Percentiles rank a stretch among this genome's conserved stretches.
These are phyloP conservation scores for Friedmanniomyces simplex DNA, from an alignment of 495 filamentous ascomycete genomes.

Conservation along the genomic window DNA sequence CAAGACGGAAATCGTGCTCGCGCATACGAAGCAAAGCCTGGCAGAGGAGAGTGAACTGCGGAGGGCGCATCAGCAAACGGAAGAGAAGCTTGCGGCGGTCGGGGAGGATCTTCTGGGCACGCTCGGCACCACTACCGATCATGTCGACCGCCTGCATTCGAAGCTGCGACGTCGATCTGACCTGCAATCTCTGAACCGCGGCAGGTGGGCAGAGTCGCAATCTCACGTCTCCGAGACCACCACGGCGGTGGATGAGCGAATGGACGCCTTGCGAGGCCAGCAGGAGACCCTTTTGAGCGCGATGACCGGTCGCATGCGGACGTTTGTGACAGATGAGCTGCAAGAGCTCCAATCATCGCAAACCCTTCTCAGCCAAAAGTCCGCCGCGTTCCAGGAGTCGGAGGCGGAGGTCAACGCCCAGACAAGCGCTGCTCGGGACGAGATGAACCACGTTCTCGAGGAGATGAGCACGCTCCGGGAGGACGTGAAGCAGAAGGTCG, in stretches of 20 bases:
- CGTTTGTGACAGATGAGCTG: slow-evolving; percentile 63
- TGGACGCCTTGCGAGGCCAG: slow-evolving; percentile 55
- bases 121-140: slow-evolving; percentile 61
- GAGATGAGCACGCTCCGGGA: slow-evolving; percentile 83
- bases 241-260: slow-evolving; percentile 57
- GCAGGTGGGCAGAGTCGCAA: slow-evolving; percentile 67
- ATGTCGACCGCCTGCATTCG: slow-evolving; percentile 68
- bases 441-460: slow-evolving; percentile 84
- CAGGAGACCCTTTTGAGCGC: slow-evolving; percentile 58
- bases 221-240: slow-evolving; percentile 64
- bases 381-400: slow-evolving; percentile 52
- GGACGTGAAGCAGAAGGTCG: slow-evolving; percentile 75
- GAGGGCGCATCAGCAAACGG: slow-evolving; percentile 77
- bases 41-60: slow-evolving; percentile 70
- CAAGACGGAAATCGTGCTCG: slow-evolving; percentile 74
- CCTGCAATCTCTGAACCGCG: slow-evolving; percentile 67
- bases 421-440: slow-evolving; percentile 60
- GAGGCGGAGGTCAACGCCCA: slow-evolving; percentile 57
- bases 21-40: slow-evolving; percentile 60
- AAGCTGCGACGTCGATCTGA: slow-evolving; percentile 76
- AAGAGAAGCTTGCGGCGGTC: slow-evolving; percentile 58
- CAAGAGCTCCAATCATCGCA: slow-evolving; percentile 55
- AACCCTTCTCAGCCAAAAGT: slow-evolving; percentile 55
- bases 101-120: slow-evolving; percentile 67
- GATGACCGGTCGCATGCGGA: slow-evolving; percentile 58